Evolutionary conservation across 2,329 filamentous ascomycete species (phyloP).

Genomic region (Aureobasidium zeae): DNA sequence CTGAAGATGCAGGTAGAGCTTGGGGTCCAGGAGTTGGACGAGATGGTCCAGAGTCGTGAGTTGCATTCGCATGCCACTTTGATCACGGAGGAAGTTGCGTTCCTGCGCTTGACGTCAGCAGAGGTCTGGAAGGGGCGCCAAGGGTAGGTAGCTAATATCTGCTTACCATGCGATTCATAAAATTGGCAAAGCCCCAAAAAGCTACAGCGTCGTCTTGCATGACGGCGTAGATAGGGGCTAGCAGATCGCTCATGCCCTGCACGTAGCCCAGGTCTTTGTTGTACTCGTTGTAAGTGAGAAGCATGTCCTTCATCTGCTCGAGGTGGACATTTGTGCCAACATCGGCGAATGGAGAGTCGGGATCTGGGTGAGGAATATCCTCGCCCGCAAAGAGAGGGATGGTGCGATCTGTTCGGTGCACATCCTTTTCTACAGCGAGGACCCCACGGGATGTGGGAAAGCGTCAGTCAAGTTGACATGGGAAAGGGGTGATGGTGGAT

Average conservation of each 20-base stretch:
- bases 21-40: conserved; percentile 92
- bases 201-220: conserved; percentile 95
- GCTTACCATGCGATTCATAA: conserved; percentile 84
- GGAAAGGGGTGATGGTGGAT: conserved; percentile 2
- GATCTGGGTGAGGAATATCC: conserved; percentile 92
- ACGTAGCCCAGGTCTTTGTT: conserved; percentile 94
- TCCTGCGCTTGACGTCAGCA: conserved; percentile 42
- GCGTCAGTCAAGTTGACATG: conserved; percentile 32
- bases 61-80: conserved; percentile 91
- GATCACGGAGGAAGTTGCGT: conserved; percentile 88
- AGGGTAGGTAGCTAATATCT: not conserved
- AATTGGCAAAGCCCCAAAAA: conserved; percentile 91
- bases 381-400: conserved; percentile 95
- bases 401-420: conserved; percentile 89
- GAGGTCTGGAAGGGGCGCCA: too few relatives aligned
- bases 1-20: conserved; percentile 82
- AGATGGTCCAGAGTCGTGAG: conserved; percentile 86
- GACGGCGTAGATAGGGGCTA: conserved; percentile 92
- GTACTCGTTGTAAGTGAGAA: conserved; percentile 96
- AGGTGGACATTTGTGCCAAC: conserved; percentile 93
- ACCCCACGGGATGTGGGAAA: conserved; percentile 45
- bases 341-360: conserved; percentile 87
- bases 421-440: conserved; percentile 76
- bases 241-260: conserved; percentile 95
- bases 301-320: conserved; percentile 98